Evolutionary conservation across 176 grass and related monocot genomes (phyloP).

Genomic region (Triticum urartu): DNA sequence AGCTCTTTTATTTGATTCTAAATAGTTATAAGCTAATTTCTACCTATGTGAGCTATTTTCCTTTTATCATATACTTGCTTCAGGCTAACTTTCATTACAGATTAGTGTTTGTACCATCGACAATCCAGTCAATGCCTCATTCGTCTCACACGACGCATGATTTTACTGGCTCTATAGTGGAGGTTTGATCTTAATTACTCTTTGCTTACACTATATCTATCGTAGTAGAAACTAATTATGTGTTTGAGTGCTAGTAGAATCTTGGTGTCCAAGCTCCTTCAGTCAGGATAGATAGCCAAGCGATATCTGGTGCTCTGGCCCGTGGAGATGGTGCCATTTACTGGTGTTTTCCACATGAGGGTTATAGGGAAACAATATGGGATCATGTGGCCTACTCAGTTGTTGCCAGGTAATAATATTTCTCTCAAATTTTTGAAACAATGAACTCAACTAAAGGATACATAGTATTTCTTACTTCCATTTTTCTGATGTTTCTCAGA

Average conservation of each 20-base stretch:
- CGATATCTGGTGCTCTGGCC: conserved; percentile 89
- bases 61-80: too few species aligned
- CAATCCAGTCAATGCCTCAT: conserved; percentile 66
- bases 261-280: conserved; percentile 85
- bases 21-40: too few species aligned
- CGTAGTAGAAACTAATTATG: not conserved
- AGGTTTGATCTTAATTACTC: conserved; percentile 46
- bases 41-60: too few species aligned
- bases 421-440: not conserved
- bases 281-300: conserved; percentile 95
- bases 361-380: conserved; percentile 95
- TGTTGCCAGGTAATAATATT: conserved; percentile 15
- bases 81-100: too few species aligned
- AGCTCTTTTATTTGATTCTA: not conserved
- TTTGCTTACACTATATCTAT: not conserved
- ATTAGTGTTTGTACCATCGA: conserved; percentile 29
- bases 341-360: conserved; percentile 77
- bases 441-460: not conserved
- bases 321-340: conserved; percentile 91
- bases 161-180: conserved; percentile 68
- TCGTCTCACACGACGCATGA: conserved; percentile 81
- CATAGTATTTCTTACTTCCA: not conserved
- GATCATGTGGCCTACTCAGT: conserved; percentile 89
- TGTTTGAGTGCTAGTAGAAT: conserved; percentile 58
- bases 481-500: conserved; percentile 40